phyloP scores from a whole-genome alignment of 257 asterid genomes.

The Thymus mandschuricus region DNA sequence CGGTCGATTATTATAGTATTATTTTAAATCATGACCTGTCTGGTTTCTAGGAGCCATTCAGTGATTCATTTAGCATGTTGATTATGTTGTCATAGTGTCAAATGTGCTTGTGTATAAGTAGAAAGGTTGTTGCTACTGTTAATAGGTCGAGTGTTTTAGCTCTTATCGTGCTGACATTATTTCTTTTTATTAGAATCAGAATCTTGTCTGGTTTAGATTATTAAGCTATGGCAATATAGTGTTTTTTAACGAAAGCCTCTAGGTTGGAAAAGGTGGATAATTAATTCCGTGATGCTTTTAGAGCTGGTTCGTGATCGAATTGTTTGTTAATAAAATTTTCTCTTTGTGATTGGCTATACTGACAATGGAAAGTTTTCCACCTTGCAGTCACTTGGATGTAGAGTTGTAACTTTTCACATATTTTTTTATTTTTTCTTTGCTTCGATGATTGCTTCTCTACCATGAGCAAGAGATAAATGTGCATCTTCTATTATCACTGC shows the following conservation, averaged over 20 bases:
- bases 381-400: slow-evolving; percentile 2
- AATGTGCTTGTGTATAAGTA: not conserved
- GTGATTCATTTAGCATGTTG: slow-evolving; percentile 19
- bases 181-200: not conserved
- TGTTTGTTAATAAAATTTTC: slow-evolving; percentile 6
- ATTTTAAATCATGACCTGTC: slow-evolving; percentile 6
- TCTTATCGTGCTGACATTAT: not conserved
- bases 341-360: not conserved
- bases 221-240: not conserved
- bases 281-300: not conserved
- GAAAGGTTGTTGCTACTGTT: slow-evolving; percentile 16
- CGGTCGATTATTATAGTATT: slow-evolving; percentile 1
- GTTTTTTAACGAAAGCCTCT: not conserved
- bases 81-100: not conserved
- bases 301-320: not conserved
- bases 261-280: slow-evolving; percentile 19
- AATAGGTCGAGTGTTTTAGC: not conserved
- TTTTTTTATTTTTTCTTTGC: slow-evolving; percentile 3
- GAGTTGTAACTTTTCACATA: not conserved
- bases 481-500: slow-evolving; percentile 10
- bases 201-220: slow-evolving; percentile 6
- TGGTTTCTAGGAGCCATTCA: slow-evolving; percentile 5
- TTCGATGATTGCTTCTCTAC: not conserved
- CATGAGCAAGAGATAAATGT: not conserved
- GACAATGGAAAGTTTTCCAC: not conserved